Percentiles rank a stretch among this genome's conserved stretches.
phyloP scores from a whole-genome alignment of 495 filamentous ascomycete species.

The Aspergillus nidulans region DNA sequence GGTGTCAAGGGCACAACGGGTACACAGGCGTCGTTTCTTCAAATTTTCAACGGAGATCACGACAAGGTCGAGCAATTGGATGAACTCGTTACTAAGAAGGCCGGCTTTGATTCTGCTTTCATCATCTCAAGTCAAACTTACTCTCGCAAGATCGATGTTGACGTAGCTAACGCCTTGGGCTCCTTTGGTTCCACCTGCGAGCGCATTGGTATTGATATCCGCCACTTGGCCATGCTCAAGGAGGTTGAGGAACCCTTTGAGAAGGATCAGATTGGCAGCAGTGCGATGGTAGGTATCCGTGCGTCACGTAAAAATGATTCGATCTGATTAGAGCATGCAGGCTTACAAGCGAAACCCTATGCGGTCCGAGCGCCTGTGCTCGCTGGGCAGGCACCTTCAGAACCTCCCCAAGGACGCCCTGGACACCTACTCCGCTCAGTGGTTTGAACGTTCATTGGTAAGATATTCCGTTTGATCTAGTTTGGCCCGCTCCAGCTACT shows the following conservation, averaged over 20 bases:
- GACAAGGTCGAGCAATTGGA: slow-evolving; percentile 70
- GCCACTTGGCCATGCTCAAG: slow-evolving; percentile 73
- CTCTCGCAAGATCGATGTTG: slow-evolving; percentile 79
- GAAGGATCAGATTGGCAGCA: slow-evolving; percentile 52
- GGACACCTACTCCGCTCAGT: slow-evolving; percentile 78
- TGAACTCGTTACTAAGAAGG: slow-evolving; percentile 75
- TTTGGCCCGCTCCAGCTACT: slow-evolving; percentile 4
- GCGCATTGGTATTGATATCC: slow-evolving; percentile 68
- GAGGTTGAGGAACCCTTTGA: slow-evolving; percentile 94
- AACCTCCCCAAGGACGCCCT: slow-evolving; percentile 64
- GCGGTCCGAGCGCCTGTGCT: slow-evolving; percentile 80
- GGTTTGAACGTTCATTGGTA: slow-evolving; percentile 65
- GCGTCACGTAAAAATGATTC: neutral
- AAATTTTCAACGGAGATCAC: slow-evolving; percentile 77
- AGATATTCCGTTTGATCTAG: slow-evolving; percentile 23
- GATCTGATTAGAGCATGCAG: slow-evolving; percentile 31
- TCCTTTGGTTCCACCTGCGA: slow-evolving; percentile 81
- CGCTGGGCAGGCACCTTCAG: slow-evolving; percentile 64
- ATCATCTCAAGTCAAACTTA: slow-evolving; percentile 77
- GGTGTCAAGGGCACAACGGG: slow-evolving; percentile 79
- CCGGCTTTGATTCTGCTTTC: slow-evolving; percentile 72
- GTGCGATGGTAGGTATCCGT: slow-evolving; percentile 42
- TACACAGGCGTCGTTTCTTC: slow-evolving; percentile 74
- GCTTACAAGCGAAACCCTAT: slow-evolving; percentile 93
- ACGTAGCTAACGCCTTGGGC: slow-evolving; percentile 72